Base-by-base conservation (phyloP, 257 asterid genomes). In the Apocynum venetum region DNA sequence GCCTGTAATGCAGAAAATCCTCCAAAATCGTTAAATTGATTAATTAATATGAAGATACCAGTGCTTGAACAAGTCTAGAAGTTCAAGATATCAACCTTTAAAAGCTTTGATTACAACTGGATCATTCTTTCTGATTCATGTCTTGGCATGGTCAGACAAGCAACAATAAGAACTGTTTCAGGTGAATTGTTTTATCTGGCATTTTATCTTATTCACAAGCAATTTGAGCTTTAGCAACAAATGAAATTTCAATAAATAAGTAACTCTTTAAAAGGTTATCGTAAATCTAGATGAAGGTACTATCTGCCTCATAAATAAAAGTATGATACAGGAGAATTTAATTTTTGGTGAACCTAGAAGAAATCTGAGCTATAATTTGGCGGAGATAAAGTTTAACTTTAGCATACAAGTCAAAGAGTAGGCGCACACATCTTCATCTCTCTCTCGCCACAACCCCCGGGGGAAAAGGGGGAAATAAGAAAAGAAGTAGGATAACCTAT, bases 1-100 rank as follows among this genome's bases (percentile, higher is more conserved):
- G 85, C 86, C 98, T 94, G 95, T 25, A 49, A 8, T 6, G 57
- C 25, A 81, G 8, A 77, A 70, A 71, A 80, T 17, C 71, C 72
- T 77, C 65, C 82, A 63, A 64, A 63, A 66, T 72, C 35, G 55
- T 52, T 43, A 69, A 46, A 53, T 56, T 41, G 10, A 73, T 76
- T 40, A 51, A 51, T 31, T 72, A 35, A 57, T 76, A 65, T 5
- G 51, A 40, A 67, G 35, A 53, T 14, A 66, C 41, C 36, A 41
- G 7, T 67, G 13, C 72, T 41, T 67, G 52, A 67, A 43, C 25
- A 17, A 67, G 13, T 64, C 3, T 64, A 36, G 15, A 64, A 36
- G 40, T 8, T 0, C 71, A 65, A 40, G 17, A 61, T 61, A 10
- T 8, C 17, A 66, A 17, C 65, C 65, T 41, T 9, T 41, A 8